phyloP scores from a whole-genome alignment of 495 filamentous ascomycete species.

The Lichina pygmaea region DNA sequence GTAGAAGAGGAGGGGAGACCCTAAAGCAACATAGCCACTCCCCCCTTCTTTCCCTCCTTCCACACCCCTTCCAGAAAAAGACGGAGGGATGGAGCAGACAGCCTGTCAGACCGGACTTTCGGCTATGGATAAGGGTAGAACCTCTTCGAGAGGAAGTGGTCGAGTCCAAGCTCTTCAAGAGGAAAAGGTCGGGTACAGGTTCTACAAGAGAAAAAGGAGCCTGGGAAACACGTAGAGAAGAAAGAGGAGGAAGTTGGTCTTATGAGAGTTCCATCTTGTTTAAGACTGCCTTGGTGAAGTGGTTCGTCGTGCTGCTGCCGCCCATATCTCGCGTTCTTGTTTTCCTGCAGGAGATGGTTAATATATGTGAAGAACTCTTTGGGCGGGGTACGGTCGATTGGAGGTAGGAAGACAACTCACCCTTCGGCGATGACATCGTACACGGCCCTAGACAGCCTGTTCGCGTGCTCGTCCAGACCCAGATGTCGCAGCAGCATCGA shows the following conservation, averaged over 20 bases:
- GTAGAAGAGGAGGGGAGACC: too few relatives aligned
- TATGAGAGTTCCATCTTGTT: constrained; percentile 52
- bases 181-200: background rate
- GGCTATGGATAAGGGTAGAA: too few relatives aligned
- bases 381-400: background rate
- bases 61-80: too few relatives aligned
- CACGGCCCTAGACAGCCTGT: constrained; percentile 89
- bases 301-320: constrained; percentile 62
- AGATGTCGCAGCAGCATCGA: constrained; percentile 92
- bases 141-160: too few relatives aligned
- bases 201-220: background rate
- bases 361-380: too few relatives aligned
- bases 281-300: constrained; percentile 84
- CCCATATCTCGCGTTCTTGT: constrained; percentile 85
- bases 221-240: background rate
- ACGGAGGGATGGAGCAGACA: too few relatives aligned
- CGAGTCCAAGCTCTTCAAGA: background rate
- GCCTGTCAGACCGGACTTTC: too few relatives aligned
- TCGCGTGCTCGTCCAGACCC: constrained; percentile 88
- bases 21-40: too few relatives aligned
- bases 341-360: constrained; percentile 23
- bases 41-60: too few relatives aligned
- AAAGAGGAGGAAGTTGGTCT: background rate
- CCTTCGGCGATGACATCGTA: constrained; percentile 89
- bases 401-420: constrained; percentile 22